Percentiles rank a stretch among this genome's conserved stretches.
These are phyloP conservation scores for Solanum virginianum DNA, from an alignment of 257 asterid species.

Conservation along the genomic window DNA sequence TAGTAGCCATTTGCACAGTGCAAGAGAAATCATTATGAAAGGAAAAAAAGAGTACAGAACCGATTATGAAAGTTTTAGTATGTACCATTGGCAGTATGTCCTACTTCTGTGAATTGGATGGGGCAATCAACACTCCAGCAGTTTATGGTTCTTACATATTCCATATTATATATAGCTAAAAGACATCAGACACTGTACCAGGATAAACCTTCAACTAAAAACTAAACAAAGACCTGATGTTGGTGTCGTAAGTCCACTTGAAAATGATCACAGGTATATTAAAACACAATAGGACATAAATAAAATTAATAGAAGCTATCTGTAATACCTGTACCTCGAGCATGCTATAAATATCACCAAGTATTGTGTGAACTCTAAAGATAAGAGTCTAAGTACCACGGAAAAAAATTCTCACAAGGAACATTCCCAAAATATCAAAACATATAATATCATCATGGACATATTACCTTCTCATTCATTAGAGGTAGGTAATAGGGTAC, in stretches of 20 bases:
- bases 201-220: not conserved
- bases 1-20: not conserved
- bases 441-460: not conserved
- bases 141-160: not conserved
- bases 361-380: not conserved
- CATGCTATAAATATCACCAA: not conserved
- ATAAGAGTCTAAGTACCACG: not conserved
- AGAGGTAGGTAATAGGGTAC: not conserved
- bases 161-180: not conserved
- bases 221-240: not conserved
- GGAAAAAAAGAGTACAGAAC: not conserved
- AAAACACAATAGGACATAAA: not conserved
- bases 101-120: not conserved
- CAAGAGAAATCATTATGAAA: not conserved
- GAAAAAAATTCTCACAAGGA: not conserved
- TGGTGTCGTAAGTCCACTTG: not conserved
- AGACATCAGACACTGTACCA: not conserved
- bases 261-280: not conserved
- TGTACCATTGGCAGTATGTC: not conserved
- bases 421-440: not conserved
- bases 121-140: not conserved
- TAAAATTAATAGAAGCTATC: not conserved
- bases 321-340: not conserved
- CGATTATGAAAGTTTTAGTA: not conserved
- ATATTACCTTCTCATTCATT: not conserved